A percentile compares a stretch with the other conserved stretches of the same genome.
phyloP scores from a whole-genome alignment of 768 basidiomycete species.

The Tulasnella sp. region DNA sequence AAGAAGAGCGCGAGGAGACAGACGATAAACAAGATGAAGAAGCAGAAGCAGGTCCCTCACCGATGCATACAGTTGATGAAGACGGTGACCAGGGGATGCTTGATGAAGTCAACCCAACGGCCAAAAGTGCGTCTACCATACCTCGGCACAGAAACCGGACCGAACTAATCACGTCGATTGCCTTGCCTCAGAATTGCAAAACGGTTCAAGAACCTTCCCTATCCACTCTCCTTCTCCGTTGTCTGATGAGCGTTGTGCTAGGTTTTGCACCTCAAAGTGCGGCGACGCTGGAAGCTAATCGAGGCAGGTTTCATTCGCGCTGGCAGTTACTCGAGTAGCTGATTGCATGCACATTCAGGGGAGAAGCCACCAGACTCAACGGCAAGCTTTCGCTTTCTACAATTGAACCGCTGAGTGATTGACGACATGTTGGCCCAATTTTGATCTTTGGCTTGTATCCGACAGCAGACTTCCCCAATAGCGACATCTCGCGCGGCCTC shows the following conservation, averaged over 20 bases:
- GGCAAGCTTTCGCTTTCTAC: background rate
- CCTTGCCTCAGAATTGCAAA: background rate
- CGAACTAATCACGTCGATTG: background rate
- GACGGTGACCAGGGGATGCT: background rate
- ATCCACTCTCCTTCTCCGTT: background rate
- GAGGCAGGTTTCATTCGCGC: background rate
- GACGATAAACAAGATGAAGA: background rate
- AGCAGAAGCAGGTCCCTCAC: background rate
- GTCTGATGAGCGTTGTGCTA: background rate
- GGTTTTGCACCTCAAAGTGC: background rate
- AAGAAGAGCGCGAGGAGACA: background rate
- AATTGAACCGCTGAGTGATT: background rate
- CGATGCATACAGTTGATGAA: background rate
- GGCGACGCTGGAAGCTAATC: background rate
- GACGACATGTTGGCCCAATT: background rate
- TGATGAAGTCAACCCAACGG: background rate
- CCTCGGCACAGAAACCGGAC: background rate
- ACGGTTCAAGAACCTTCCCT: background rate
- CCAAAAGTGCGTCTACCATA: background rate
- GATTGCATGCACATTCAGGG: background rate
- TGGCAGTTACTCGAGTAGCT: background rate
- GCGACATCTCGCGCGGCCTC: background rate
- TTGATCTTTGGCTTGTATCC: background rate
- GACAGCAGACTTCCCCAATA: background rate
- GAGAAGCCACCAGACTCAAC: background rate